Evolutionary conservation across 2,329 filamentous ascomycete species (phyloP).

Genomic region (Claviceps digitariae): DNA sequence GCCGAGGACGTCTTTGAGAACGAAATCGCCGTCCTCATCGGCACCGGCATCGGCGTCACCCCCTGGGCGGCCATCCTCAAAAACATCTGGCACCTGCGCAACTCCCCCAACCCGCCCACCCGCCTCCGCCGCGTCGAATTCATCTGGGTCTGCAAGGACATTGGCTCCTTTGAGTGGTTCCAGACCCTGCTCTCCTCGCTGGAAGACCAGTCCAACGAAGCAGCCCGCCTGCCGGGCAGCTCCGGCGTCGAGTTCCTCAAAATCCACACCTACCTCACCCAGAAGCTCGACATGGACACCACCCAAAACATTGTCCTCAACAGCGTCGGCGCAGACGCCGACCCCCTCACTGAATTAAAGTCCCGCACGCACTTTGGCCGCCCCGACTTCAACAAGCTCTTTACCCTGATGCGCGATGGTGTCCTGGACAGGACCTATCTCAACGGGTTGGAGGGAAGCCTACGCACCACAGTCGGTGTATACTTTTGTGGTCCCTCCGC

Average conservation of each 20-base stretch:
- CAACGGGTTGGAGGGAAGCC: constrained; percentile 60
- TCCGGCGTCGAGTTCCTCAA: constrained; percentile 75
- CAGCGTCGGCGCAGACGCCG: constrained; percentile 73
- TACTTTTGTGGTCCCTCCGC: constrained; percentile 92
- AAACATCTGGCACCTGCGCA: constrained; percentile 95
- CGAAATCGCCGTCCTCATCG: constrained; percentile 74
- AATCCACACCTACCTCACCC: constrained; percentile 96
- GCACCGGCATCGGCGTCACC: constrained; percentile 77
- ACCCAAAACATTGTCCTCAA: constrained; percentile 96
- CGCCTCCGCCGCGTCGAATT: constrained; percentile 93
- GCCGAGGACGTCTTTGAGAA: constrained; percentile 96
- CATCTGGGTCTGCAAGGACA: constrained; percentile 97
- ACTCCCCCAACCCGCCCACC: constrained; percentile 75
- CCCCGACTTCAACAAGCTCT: constrained; percentile 73
- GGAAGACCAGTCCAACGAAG: constrained; percentile 67
- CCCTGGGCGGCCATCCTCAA: constrained; percentile 83
- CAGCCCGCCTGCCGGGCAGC: constrained; percentile 52
- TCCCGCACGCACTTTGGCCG: constrained; percentile 88
- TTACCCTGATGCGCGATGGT: constrained; percentile 75
- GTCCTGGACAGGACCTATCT: constrained; percentile 79
- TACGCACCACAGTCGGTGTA: constrained; percentile 79
- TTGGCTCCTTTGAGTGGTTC: constrained; percentile 96
- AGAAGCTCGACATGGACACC: constrained; percentile 81
- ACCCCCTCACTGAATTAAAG: constrained; percentile 85
- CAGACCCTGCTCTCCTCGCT: constrained; percentile 84